A percentile compares a stretch with the other conserved stretches of the same genome.
Evolutionary conservation across 768 basidiomycete genomes (phyloP).

Genomic region (Collybia sp.): DNA sequence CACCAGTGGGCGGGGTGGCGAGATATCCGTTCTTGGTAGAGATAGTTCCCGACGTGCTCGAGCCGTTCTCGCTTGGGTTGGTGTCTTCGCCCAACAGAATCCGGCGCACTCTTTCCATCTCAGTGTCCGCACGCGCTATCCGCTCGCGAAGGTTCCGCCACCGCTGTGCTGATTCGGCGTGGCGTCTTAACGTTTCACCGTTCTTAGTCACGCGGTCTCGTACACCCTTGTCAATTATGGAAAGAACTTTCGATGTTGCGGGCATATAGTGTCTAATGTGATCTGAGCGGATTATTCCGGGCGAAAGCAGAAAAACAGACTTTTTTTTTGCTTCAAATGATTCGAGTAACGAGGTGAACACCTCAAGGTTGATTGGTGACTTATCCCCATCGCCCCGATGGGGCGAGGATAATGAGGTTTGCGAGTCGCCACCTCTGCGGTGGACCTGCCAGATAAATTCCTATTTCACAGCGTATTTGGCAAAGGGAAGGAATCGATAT

Average conservation of each 20-base stretch:
- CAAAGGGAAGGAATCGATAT: conserved; percentile 2
- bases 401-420: conserved; percentile 41
- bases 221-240: conserved; percentile 92
- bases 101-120: conserved; percentile 72
- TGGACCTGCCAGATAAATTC: conserved; percentile 87
- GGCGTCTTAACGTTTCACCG: conserved; percentile 87
- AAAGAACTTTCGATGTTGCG: conserved; percentile 85
- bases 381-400: conserved; percentile 38
- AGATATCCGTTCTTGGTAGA: conserved; percentile 59
- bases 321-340: conserved; percentile 88
- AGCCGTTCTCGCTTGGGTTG: conserved; percentile 62
- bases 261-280: conserved; percentile 84
- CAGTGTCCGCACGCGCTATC: conserved; percentile 73
- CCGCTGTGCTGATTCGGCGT: conserved; percentile 83
- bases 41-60: conserved; percentile 54
- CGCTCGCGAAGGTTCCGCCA: conserved; percentile 81
- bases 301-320: conserved; percentile 32
- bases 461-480: conserved; percentile 27
- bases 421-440: conserved; percentile 44
- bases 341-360: conserved; percentile 61
- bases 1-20: conserved; percentile 55
- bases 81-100: conserved; percentile 46
- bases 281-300: no score
- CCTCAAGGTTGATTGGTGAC: conserved; percentile 49
- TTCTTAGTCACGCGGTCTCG: conserved; percentile 94